Percentiles rank a stretch among this genome's conserved stretches.
phyloP scores from a whole-genome alignment of 2,329 filamentous ascomycete genomes.

The Nemania serpens region DNA sequence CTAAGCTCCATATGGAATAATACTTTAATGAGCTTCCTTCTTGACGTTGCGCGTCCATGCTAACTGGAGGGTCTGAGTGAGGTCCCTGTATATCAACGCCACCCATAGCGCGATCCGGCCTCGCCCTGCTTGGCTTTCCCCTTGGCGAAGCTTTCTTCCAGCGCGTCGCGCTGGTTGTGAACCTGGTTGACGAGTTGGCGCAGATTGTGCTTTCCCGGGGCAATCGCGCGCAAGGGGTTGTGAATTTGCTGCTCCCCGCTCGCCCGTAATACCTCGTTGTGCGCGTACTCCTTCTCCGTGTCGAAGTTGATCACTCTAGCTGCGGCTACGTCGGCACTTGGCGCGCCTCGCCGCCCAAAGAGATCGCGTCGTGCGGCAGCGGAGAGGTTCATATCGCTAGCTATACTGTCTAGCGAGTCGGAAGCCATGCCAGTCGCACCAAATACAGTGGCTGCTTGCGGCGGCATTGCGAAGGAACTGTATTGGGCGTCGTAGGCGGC shows the following conservation, averaged over 20 bases:
- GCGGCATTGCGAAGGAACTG: conserved; percentile 10
- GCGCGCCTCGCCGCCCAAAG: conserved; percentile 66
- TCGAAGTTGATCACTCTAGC: conserved; percentile 84
- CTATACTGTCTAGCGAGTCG: conserved; percentile 70
- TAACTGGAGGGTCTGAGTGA: neutral
- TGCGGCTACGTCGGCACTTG: conserved; percentile 44
- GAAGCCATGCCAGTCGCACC: conserved; percentile 34
- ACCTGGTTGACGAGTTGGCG: conserved; percentile 86
- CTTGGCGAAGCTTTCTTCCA: conserved; percentile 89
- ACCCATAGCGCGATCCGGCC: conserved; percentile 82
- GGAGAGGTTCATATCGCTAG: conserved; percentile 78
- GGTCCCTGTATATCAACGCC: conserved; percentile 50
- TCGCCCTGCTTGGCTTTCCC: conserved; percentile 81
- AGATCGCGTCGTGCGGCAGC: conserved; percentile 78
- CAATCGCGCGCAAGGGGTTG: conserved; percentile 81
- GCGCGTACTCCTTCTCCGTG: conserved; percentile 82
- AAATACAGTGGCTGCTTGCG: conserved; percentile 37
- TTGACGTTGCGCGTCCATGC: neutral
- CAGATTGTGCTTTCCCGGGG: conserved; percentile 87
- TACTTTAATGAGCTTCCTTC: neutral
- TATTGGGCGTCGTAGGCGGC: conserved; percentile 42
- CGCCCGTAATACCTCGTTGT: conserved; percentile 78
- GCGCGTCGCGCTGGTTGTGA: conserved; percentile 78
- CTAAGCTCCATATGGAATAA: neutral
- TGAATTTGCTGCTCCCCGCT: conserved; percentile 73